phyloP scores from a whole-genome alignment of 139 green algal species.

The Diplosphaera chodatii region DNA sequence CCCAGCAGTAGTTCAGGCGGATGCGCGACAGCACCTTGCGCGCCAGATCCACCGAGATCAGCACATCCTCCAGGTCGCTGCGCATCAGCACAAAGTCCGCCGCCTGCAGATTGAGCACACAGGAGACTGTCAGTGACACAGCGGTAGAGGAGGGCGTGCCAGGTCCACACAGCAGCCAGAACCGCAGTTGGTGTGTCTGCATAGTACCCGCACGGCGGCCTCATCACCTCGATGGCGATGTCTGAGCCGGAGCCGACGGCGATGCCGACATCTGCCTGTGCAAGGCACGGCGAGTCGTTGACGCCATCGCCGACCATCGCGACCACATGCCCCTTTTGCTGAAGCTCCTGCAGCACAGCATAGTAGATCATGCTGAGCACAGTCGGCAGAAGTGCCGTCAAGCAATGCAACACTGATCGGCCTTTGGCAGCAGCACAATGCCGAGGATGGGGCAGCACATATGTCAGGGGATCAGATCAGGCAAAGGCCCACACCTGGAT shows the following conservation, averaged over 20 bases:
- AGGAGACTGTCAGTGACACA: too few relatives aligned
- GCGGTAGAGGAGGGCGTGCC: too few relatives aligned
- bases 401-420: too few relatives aligned
- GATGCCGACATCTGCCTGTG: conserved; percentile 90
- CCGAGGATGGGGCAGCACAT: too few relatives aligned
- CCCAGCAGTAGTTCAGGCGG: conserved; percentile 88
- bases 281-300: conserved; percentile 95
- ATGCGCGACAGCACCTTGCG: conserved; percentile 79
- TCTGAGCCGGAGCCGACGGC: conserved; percentile 76
- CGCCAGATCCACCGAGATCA: conserved; percentile 84
- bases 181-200: too few relatives aligned
- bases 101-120: too few relatives aligned
- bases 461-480: too few relatives aligned
- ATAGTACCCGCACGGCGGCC: too few relatives aligned
- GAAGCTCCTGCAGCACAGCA: conserved; percentile 48
- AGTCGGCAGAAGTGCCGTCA: too few relatives aligned
- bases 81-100: conserved; percentile 94
- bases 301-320: conserved; percentile 98
- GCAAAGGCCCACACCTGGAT: conserved; percentile 8
- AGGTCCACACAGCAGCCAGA: too few relatives aligned
- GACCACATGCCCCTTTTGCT: conserved; percentile 51
- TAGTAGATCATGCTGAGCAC: too few relatives aligned
- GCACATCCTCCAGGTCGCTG: conserved; percentile 79
- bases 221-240: conserved; percentile 32
- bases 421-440: too few relatives aligned